Percentiles rank a stretch among this genome's conserved stretches.
phyloP scores from a whole-genome alignment of 768 basidiomycete species.

The Megacollybia marginata region DNA sequence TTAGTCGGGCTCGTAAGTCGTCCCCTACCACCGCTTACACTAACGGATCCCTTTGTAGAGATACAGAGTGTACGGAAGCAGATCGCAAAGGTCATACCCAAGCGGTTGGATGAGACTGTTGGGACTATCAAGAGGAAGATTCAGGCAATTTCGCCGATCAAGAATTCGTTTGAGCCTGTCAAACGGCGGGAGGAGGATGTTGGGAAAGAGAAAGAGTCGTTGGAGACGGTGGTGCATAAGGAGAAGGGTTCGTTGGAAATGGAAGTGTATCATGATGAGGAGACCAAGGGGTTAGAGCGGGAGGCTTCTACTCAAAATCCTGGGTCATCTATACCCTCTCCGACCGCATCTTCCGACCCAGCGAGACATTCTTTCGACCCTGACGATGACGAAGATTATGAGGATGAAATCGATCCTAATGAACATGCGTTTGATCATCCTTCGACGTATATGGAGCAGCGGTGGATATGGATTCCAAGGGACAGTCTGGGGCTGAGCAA shows the following conservation, averaged over 20 bases:
- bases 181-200: slow-evolving; percentile 7
- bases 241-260: no score
- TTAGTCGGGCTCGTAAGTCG: slow-evolving; percentile 26
- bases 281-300: neutral
- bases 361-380: neutral
- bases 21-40: no score
- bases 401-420: slow-evolving; percentile 19
- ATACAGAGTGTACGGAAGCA: slow-evolving; percentile 21
- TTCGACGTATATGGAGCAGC: slow-evolving; percentile 33
- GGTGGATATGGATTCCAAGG: slow-evolving; percentile 39
- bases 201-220: neutral
- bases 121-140: no score
- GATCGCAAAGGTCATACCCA: slow-evolving; percentile 5
- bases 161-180: slow-evolving; percentile 4
- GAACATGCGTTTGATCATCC: slow-evolving; percentile 20
- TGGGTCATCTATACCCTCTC: no score
- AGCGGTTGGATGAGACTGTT: neutral
- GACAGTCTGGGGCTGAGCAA: slow-evolving; percentile 35
- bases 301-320: no score
- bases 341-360: slow-evolving; percentile 23
- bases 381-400: slow-evolving; percentile 17
- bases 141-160: no score
- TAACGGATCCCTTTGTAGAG: no score
- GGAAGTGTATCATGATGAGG: no score
- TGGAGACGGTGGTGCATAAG: neutral